Evolutionary conservation across 2,329 filamentous ascomycete genomes (phyloP).

Genomic region (Fusarium coicis): DNA sequence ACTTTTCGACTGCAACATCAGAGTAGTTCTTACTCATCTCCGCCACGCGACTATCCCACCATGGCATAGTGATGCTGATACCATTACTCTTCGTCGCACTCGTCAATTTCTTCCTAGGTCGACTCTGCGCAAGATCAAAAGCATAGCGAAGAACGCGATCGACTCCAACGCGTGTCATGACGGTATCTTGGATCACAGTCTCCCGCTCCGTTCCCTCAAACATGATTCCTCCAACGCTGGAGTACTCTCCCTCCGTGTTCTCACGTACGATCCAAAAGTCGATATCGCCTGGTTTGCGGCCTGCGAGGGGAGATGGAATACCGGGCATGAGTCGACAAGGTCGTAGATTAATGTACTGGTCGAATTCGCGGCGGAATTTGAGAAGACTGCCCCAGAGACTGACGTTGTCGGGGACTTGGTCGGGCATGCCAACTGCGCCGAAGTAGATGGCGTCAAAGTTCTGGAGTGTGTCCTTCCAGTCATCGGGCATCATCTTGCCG

Average conservation of each 20-base stretch:
- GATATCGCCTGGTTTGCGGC: slow-evolving; percentile 66
- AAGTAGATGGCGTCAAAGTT: slow-evolving; percentile 75
- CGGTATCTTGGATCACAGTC: slow-evolving; percentile 68
- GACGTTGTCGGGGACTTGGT: slow-evolving; percentile 71
- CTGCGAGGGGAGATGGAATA: slow-evolving; percentile 65
- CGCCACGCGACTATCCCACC: slow-evolving; percentile 71
- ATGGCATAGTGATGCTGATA: slow-evolving; percentile 74
- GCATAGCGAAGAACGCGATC: slow-evolving; percentile 72
- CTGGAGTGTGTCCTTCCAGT: slow-evolving; percentile 64
- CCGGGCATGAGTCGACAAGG: slow-evolving; percentile 71
- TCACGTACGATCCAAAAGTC: slow-evolving; percentile 76
- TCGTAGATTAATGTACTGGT: slow-evolving; percentile 76
- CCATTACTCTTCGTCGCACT: slow-evolving; percentile 76
- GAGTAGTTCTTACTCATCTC: slow-evolving; percentile 66
- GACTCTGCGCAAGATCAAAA: slow-evolving; percentile 68
- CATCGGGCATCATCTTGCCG: slow-evolving; percentile 55
- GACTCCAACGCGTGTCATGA: slow-evolving; percentile 71
- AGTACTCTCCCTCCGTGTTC: slow-evolving; percentile 76
- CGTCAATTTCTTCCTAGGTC: slow-evolving; percentile 69
- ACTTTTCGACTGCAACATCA: slow-evolving; percentile 70
- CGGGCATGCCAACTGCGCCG: slow-evolving; percentile 70
- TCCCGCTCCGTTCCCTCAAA: slow-evolving; percentile 70
- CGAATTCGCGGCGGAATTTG: slow-evolving; percentile 73
- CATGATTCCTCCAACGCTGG: slow-evolving; percentile 71
- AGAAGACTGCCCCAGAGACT: slow-evolving; percentile 75